Evolutionary conservation across 2,329 filamentous ascomycete species (phyloP).

Genomic region (Diaporthe sp.): DNA sequence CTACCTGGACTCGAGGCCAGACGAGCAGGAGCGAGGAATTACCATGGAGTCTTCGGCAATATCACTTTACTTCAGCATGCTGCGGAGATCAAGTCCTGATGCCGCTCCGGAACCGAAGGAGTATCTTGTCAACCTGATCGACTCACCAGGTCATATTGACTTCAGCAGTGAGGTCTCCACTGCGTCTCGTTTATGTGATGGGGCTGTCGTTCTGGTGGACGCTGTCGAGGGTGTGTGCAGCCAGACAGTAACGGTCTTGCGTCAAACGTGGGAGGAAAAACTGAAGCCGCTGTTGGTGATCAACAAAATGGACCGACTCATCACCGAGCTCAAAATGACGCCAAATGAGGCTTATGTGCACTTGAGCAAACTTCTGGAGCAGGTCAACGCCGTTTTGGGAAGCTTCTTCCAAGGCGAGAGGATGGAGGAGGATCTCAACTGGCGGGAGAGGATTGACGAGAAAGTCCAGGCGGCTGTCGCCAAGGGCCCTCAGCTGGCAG

Average conservation of each 20-base stretch:
- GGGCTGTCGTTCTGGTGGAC: constrained; percentile 93
- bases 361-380: constrained; percentile 88
- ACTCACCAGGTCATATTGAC: constrained; percentile 98
- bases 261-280: constrained; percentile 96
- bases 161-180: constrained; percentile 99
- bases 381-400: constrained; percentile 96
- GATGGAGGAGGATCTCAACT: constrained; percentile 98
- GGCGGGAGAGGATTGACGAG: constrained; percentile 93
- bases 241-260: constrained; percentile 95
- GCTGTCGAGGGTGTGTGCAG: constrained; percentile 98
- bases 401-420: constrained; percentile 98
- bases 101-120: constrained; percentile 81
- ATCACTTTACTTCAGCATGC: constrained; percentile 93
- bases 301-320: constrained; percentile 96
- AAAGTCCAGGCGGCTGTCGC: constrained; percentile 78
- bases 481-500: constrained; percentile 64
- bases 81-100: constrained; percentile 78
- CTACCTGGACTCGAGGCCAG: constrained; percentile 94
- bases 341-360: constrained; percentile 91
- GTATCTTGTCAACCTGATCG: constrained; percentile 96
- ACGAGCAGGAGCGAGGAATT: constrained; percentile 95
- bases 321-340: constrained; percentile 95
- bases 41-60: constrained; percentile 99
- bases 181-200: constrained; percentile 92
- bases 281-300: constrained; percentile 94